Conservation (phyloP, 306 rosid species). For the Medicago arabica region DNA sequence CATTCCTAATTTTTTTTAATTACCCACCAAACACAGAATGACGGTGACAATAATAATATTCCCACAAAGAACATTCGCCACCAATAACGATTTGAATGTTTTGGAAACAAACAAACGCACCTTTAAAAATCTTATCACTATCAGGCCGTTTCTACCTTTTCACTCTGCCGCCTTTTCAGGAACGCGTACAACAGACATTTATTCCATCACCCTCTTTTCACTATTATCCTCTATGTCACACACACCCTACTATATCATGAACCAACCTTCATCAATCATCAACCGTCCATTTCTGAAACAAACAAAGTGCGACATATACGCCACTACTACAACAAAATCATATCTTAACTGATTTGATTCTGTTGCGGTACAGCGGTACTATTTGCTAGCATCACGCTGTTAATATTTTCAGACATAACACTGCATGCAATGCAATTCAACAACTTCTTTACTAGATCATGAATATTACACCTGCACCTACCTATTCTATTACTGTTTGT, state of each 20-base stretch:
- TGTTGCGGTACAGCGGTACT: background rate
- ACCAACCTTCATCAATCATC: background rate
- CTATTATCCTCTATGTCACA: background rate
- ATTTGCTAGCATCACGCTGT: background rate
- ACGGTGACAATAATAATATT: too few species aligned
- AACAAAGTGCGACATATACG: background rate
- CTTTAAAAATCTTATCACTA: background rate
- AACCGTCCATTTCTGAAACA: background rate
- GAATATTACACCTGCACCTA: background rate
- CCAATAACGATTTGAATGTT: too few species aligned
- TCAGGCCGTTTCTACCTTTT: background rate
- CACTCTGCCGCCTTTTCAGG: constrained; percentile 9
- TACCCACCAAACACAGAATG: too few species aligned
- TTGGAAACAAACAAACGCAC: background rate
- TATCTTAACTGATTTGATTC: constrained; percentile 11
- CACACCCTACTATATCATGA: background rate
- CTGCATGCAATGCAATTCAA: background rate
- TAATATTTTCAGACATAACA: background rate
- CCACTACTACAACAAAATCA: background rate
- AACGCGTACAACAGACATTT: constrained; percentile 1
- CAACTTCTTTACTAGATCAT: background rate
- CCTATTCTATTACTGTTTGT: background rate
- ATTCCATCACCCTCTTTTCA: background rate
- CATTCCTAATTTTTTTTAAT: too few species aligned
- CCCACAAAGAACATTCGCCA: too few species aligned